Base-by-base conservation (phyloP, 495 filamentous ascomycete genomes). In the Podospora sp. region DNA sequence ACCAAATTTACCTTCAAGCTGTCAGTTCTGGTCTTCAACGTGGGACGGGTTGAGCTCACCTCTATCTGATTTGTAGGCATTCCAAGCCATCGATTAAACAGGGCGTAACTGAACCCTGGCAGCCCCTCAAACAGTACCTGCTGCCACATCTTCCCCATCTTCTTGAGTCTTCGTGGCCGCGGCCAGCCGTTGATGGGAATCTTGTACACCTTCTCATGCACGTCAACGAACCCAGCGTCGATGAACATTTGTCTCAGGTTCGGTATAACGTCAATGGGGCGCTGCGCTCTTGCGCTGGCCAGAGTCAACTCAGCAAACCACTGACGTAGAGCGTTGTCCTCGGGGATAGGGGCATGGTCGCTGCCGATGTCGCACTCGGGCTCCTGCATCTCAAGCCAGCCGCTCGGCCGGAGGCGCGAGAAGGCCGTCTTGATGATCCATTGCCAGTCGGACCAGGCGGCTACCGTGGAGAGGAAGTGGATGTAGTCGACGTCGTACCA, bases 401-500 rank as follows among this genome's bases (percentile, higher is more conserved):
- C 61, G 12, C 61, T 46, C 0, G 61, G 61, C 5, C 61, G 61
- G 21, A 63, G 46, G 12, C 61, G 61, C 11, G 11, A 11, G 7
- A 63, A 63, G 4, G 61, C 40, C 1, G 7, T 24, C 24, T 46
- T 40, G 14, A 63, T n/a, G 22, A 63, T 63, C 22, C 49, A n/a
- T 20, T 12, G 14, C 61, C 61, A 63, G 61, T 63, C 61, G 61
- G 61, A 27, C 61, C 61, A 63, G 16, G 61, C 9, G 8, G 20
- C 61, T 2, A 63, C 40, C 22, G 61, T 63, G 21, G 21, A 51
- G 21, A 6, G 46, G 61, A 63, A 63, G 49, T 63, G 61, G 40
- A 63, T 63, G 61, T 63, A 63, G 61, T 63, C 61, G 49, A 63
- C 12, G 25, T 63, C 61, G n/a, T 52, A 24, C 61, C 61, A 63